phyloP scores from a whole-genome alignment of 1,139 yeast genomes.

The Candida tunisiensis region DNA sequence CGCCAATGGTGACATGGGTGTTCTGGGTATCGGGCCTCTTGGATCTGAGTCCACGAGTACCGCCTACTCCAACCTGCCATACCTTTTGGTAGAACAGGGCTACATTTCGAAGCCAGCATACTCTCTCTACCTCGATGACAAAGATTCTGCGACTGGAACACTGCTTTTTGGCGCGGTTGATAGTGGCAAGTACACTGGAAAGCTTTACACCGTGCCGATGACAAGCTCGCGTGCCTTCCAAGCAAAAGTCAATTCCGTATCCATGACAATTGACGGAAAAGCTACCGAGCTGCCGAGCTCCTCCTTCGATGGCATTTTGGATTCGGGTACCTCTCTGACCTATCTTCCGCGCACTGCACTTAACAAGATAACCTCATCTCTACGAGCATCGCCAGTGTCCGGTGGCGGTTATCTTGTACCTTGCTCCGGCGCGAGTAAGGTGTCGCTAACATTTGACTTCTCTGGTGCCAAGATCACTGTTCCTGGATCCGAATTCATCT shows the following conservation, averaged over 20 bases:
- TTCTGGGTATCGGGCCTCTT: constrained; percentile 11
- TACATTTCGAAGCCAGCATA: constrained; percentile 27
- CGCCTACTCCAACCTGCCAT: constrained; percentile 22
- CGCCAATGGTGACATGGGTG: constrained; percentile 13
- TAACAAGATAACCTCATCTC: constrained; percentile 1
- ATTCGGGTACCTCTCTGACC: constrained; percentile 39
- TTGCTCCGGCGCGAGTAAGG: background rate
- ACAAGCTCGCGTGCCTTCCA: background rate
- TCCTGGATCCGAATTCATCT: constrained; percentile 22
- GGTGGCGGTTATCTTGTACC: constrained; percentile 12
- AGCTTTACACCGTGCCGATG: constrained; percentile 25
- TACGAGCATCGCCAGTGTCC: constrained; percentile 9
- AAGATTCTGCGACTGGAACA: constrained; percentile 25
- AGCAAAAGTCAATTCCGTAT: background rate
- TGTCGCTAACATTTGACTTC: constrained; percentile 19
- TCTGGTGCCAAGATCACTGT: constrained; percentile 24
- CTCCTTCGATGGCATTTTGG: constrained; percentile 25
- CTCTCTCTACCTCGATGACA: constrained; percentile 30
- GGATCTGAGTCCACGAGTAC: constrained; percentile 4
- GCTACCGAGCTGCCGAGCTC: no score
- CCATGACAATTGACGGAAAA: background rate
- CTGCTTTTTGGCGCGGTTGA: constrained; percentile 45
- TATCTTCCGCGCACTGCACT: constrained; percentile 28
- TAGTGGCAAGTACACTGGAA: constrained; percentile 31
- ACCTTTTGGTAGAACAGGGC: constrained; percentile 27